Percentiles rank a stretch among this genome's conserved stretches.
These are phyloP conservation scores for Magnolia changhungtana DNA, from an alignment of 164 flowering plant species.

Conservation along the genomic window DNA sequence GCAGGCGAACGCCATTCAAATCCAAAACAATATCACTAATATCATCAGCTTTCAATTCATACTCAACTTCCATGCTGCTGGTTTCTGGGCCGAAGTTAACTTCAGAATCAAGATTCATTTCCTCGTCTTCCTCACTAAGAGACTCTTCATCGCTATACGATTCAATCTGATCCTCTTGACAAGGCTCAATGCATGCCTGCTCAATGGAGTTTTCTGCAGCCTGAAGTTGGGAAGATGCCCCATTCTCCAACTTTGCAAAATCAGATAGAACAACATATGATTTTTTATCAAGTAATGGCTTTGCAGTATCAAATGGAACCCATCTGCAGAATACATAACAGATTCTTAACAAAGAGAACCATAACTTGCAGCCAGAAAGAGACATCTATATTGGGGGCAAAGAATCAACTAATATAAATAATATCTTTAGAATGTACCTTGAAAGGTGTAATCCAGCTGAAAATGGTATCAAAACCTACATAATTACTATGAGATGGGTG, in stretches of 20 bases:
- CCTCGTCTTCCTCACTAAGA: constrained; percentile 43
- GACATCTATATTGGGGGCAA: too few relatives aligned
- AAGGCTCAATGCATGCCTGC: constrained; percentile 25
- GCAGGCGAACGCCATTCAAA: constrained; percentile 32
- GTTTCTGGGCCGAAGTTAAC: constrained; percentile 36
- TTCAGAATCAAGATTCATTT: constrained; percentile 48
- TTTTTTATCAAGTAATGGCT: constrained; percentile 65
- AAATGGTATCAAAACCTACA: too few relatives aligned
- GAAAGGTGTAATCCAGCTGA: too few relatives aligned
- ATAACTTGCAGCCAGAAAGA: too few relatives aligned
- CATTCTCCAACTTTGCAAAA: constrained; percentile 35
- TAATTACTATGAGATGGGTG: too few relatives aligned
- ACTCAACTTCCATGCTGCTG: constrained; percentile 10
- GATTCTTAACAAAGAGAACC: background rate
- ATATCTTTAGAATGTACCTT: too few relatives aligned
- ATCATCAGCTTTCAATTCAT: constrained; percentile 29
- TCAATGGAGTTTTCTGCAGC: constrained; percentile 21
- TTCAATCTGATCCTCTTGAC: constrained; percentile 20
- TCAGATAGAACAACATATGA: constrained; percentile 70
- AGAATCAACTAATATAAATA: too few relatives aligned
- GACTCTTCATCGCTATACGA: constrained; percentile 29
- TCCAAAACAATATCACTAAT: constrained; percentile 31
- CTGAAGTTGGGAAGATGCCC: constrained; percentile 23
- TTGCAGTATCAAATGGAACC: constrained; percentile 66
- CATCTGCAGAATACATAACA: constrained; percentile 50